Base-by-base conservation (phyloP, 1,284 basidiomycete species). In the Amylostereum chailletii region DNA sequence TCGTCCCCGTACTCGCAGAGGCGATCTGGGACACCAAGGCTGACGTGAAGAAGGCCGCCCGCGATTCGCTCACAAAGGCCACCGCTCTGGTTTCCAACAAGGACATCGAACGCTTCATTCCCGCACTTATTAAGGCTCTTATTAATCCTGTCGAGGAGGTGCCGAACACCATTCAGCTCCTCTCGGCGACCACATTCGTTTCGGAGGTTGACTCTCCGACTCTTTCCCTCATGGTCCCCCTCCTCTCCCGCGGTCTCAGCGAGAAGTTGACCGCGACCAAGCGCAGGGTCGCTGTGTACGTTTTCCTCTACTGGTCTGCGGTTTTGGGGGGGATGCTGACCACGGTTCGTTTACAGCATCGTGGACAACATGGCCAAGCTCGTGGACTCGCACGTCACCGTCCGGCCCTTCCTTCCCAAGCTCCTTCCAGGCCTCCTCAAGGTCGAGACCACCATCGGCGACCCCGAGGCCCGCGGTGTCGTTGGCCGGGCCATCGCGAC, bases 91-190 rank as follows among this genome's bases (percentile, higher is more conserved):
- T 98, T 61, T 94, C 94, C 62, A 99, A 99, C 90, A 98, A 98
- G 86, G 95, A 99, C 76, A 96, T 97, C 60, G 92, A 95, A 83
- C 81, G 88, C 70, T 94, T 94, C 78, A 94, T 96, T 79, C 95
- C 94, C 58, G 94, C 94, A 65, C 83, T 96, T 64, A 94, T 96
- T 73, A 91, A 95, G 72, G 89, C 92, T 68, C 78, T 99, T 64
- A 94, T 97, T 75, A 94, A 99, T 81, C 96, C 96, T 63, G 93
- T 97, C 61, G 95, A 99, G 79, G 94, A 99, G 83, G 95, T 98
- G 57, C 89, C 94, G 63, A 91, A 88, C 66, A 97, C 94, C 62
- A 92, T 99, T 64, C 80, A 81, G 65, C 88, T 97, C 71, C 93
- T 99, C 70, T 94, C 94, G 69, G 87, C 96, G 53, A 99, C 96